Conservation (phyloP, 2,329 filamentous ascomycete species). For the Beauveria australis region DNA sequence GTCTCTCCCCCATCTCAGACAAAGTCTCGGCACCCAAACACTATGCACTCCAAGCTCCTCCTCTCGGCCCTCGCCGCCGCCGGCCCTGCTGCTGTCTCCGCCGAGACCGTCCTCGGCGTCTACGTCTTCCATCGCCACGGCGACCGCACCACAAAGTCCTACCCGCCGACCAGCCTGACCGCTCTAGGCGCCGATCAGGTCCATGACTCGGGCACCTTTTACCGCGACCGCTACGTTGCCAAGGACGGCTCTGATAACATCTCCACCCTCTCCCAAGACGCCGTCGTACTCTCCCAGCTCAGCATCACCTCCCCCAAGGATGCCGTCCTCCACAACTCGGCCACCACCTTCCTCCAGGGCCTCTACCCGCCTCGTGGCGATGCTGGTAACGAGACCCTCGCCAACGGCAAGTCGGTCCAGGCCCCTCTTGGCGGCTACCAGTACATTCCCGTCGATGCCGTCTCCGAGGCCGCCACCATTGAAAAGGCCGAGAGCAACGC, state of each 20-base stretch:
- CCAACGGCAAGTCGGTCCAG: conserved; percentile 59
- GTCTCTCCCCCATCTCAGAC: background rate
- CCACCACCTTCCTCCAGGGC: conserved; percentile 72
- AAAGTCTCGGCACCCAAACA: background rate
- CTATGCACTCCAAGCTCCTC: conserved; percentile 33
- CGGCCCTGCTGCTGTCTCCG: conserved; percentile 20
- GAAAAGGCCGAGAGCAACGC: conserved; percentile 46
- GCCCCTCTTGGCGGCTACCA: conserved; percentile 75
- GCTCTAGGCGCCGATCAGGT: conserved; percentile 72
- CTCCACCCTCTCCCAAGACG: conserved; percentile 54
- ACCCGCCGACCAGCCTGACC: conserved; percentile 64
- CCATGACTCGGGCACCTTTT: conserved; percentile 64
- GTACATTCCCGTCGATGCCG: conserved; percentile 64
- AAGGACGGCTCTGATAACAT: conserved; percentile 52
- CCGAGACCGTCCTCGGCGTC: conserved; percentile 67
- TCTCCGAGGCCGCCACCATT: conserved; percentile 45
- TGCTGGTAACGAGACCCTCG: conserved; percentile 52
- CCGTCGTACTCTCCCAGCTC: conserved; percentile 63
- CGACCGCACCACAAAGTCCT: conserved; percentile 73
- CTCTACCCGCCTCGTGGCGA: conserved; percentile 66
- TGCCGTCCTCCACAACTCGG: conserved; percentile 71
- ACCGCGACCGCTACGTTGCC: conserved; percentile 66
- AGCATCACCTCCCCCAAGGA: conserved; percentile 64
- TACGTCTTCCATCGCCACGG: conserved; percentile 89
- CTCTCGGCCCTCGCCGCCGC: conserved; percentile 32